Base-by-base conservation (phyloP, 257 asterid genomes). In the Verbena officinalis region DNA sequence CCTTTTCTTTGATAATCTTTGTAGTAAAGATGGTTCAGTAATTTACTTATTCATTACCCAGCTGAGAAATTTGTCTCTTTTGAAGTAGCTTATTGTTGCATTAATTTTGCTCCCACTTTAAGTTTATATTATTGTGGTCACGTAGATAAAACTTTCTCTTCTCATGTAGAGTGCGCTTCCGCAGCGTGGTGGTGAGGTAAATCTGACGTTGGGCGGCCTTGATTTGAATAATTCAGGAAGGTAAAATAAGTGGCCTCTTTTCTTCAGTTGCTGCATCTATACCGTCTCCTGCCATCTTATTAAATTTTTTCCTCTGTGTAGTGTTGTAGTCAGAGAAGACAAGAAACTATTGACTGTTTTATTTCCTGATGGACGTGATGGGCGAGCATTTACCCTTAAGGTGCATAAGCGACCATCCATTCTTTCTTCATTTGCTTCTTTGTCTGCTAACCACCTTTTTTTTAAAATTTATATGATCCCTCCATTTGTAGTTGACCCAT, bases 251-350 rank as follows among this genome's bases (percentile, higher is more conserved):
- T 33, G 16, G 43, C 46, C 49, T 64, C 55, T 59, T 27, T 49
- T 65, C 51, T 23, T 49, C 59, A 39, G 38, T 19, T 43, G 22
- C 50, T 45, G 23, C 55, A 62, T 23, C 65, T 21, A 11, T 24
- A 46, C 55, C 11, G 33, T n/a, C n/a, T 36, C 57, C 73, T 70
- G 69, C 64, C 42, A 51, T 69, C 43, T 34, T 45, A 15, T 40
- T 75, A 71, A 27, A 58, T 70, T 30, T 51, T 38, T 73, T 75
- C 52, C 40, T 62, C 21, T 68, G 43, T 80, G 79, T 73, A 91
- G 96, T 78, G 98, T 91, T 75, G 98, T 91, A 65, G 94, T 91
- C 56, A 84, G 98, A 80, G 98, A 91, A 83, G 98, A 91, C 77
- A 91, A 91, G 77, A 91, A 91, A 65, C 74, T 91, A 55, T 73